These are phyloP conservation scores for Pyricularia pennisetigena DNA, from an alignment of 2,329 filamentous ascomycete genomes.

Conservation along the genomic window DNA sequence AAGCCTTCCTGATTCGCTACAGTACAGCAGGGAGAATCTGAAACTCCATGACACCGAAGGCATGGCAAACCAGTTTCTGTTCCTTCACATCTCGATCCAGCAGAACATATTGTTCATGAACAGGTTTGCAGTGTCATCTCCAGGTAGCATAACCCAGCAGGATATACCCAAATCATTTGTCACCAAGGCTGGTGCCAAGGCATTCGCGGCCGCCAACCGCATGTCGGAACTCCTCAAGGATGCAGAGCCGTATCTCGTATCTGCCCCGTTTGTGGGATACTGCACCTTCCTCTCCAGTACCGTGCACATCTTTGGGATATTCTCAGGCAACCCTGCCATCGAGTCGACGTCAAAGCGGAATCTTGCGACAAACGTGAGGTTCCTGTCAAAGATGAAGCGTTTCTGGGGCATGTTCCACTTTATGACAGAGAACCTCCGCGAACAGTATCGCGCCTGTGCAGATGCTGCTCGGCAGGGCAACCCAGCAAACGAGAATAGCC, in stretches of 20 bases:
- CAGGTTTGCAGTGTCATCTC: conserved; percentile 69
- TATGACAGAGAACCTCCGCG: conserved; percentile 85
- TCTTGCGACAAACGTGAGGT: conserved; percentile 78
- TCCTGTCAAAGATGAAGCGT: conserved; percentile 88
- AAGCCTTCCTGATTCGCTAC: conserved; percentile 59
- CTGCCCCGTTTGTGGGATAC: conserved; percentile 90
- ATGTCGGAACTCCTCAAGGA: conserved; percentile 80
- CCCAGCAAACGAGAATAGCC: conserved; percentile 37
- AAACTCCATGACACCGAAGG: conserved; percentile 75
- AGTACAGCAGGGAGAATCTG: conserved; percentile 73
- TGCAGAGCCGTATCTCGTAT: conserved; percentile 67
- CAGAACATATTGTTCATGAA: conserved; percentile 88
- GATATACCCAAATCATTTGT: conserved; percentile 73
- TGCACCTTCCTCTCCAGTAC: conserved; percentile 89
- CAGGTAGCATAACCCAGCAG: conserved; percentile 51
- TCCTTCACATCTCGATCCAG: conserved; percentile 81
- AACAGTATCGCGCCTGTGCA: conserved; percentile 75
- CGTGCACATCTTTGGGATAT: conserved; percentile 88
- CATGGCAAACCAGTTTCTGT: conserved; percentile 84
- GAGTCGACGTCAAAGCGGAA: conserved; percentile 76
- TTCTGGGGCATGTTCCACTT: conserved; percentile 99
- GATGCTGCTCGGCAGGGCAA: conserved; percentile 67
- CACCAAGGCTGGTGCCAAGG: conserved; percentile 62
- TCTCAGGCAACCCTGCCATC: conserved; percentile 69
- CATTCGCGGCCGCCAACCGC: conserved; percentile 73